Percentiles rank a stretch among this genome's conserved stretches.
phyloP scores from a whole-genome alignment of 2,329 filamentous ascomycete species.

The Geoglossum cookeanum region DNA sequence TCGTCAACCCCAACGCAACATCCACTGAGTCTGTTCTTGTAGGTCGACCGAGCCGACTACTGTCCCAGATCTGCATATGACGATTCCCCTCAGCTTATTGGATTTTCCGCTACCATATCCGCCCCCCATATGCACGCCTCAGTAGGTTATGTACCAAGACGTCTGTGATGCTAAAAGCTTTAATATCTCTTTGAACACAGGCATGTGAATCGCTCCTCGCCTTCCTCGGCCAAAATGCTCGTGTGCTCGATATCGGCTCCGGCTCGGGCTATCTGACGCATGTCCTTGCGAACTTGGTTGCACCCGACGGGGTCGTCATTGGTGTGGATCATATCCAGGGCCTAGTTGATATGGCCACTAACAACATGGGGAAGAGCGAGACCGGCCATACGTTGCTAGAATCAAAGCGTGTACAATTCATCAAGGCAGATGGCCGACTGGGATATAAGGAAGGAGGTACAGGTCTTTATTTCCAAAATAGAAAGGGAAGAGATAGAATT shows the following conservation, averaged over 20 bases:
- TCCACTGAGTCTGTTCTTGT: not conserved
- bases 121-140: slow-evolving; percentile 56
- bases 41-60: slow-evolving; percentile 84
- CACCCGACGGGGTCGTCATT: slow-evolving; percentile 33
- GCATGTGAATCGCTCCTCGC: slow-evolving; percentile 41
- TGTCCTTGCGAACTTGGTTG: slow-evolving; percentile 59
- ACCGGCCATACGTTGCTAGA: slow-evolving; percentile 41
- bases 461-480: slow-evolving; percentile 19
- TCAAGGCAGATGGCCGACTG: slow-evolving; percentile 54
- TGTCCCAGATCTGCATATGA: slow-evolving; percentile 52
- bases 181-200: not conserved
- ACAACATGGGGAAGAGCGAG: slow-evolving; percentile 45
- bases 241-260: slow-evolving; percentile 29
- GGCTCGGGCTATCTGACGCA: slow-evolving; percentile 62
- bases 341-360: slow-evolving; percentile 40
- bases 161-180: not conserved
- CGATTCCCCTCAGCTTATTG: slow-evolving; percentile 51
- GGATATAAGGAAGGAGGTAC: slow-evolving; percentile 34
- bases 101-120: slow-evolving; percentile 48
- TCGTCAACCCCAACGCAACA: not conserved
- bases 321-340: slow-evolving; percentile 56
- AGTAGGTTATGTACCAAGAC: slow-evolving; percentile 14
- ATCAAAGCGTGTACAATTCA: slow-evolving; percentile 47
- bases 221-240: slow-evolving; percentile 31
- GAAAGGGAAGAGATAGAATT: not conserved